Evolutionary conservation across 441 rosid genomes (phyloP), one percentile per base, ranked within the genome.

Genomic region (Manihot esculenta): DNA sequence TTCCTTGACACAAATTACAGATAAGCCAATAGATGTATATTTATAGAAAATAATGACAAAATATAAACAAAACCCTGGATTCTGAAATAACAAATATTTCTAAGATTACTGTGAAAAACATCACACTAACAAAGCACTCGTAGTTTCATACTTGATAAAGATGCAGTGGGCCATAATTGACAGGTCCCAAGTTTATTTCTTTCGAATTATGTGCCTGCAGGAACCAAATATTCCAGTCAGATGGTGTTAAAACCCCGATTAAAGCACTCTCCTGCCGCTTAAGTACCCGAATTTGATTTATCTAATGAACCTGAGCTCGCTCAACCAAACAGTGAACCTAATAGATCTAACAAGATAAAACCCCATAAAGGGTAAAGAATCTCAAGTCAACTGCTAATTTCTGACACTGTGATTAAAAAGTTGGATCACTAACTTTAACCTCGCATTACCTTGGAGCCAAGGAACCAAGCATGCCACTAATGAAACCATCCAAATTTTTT

Each of bases 141-240:
- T 64, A 18, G 72, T 81, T 83, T 76, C 91, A 45, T 89, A 89
- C 94, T 87, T 86, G 91, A 82, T 79, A 83, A 83, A 67, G 88
- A 77, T 73, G 93, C 74, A 79, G 85, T 76, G 77, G 77, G 77
- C 83, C 80, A 80, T 80, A 88, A 88, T 71, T 65, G 85, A 64
- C 77, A 68, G 78, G 74, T 84, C 78, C 80, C 79, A 79, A 74
- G 78, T 80, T 79, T 79, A 77, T 77, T 75, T 83, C 79, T 79
- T 84, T 83, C 65, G 83, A 78, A 79, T 88, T 88, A 91, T 88
- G 95, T 94, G 93, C 97, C 96, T 91, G 95, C 97, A 94, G 85
- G 89, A 91, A 91, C 81, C 89, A 94, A 86, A 87, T 84, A 84
- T 73, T 80, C 79, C 64, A 80, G 86, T 93, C 86, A 93, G 97